Base-by-base conservation (phyloP, 768 basidiomycete genomes). In the Lactarius pseudohatsudake region DNA sequence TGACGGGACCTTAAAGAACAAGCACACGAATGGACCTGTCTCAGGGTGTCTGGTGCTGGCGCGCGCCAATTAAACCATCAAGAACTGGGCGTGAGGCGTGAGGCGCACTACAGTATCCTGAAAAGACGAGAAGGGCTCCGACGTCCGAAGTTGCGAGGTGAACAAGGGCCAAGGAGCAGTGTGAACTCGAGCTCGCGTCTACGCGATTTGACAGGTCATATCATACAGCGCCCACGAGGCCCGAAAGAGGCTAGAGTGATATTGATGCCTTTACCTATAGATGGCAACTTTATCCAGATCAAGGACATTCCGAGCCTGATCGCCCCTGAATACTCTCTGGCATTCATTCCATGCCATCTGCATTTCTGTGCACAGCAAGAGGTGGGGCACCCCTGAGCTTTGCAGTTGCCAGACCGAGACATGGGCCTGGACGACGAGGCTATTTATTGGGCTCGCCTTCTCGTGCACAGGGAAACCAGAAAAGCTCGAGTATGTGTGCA, bases 291-390 rank as follows among this genome's bases (percentile, higher is more conserved):
- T 0, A 11, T 11, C n/a, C 43, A 20, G 43, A 43, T 50, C 47
- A 11, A 13, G 47, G 47, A 13, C 2, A 50, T 13, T 11, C 22
- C 22, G 47, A n/a, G 20, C 10, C 4, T 9, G 18, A 20, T 10
- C n/a, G 26, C 22, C 50, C 50, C 50, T 53, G 26, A 13, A 22
- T 40, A 4, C 45, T 20, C n/a, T 9, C 20, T n/a, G 2, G 20
- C 13, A 10, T 45, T 20, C 9, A 50, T 50, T 50, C 50, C 26
- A 22, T 26, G 13, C 50, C 22, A 26, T 26, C 26, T 26, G 5
- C 47, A 50, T 26, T 50, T 50, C 47, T 50, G 47, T 50, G 11
- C 47, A 50, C 47, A 47, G 43, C 43, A 47, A 47, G n/a, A 47
- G n/a, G 11, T 47, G n/a, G 4, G 10, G 10, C 47, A 50, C 47